Percentiles rank a stretch among this genome's conserved stretches.
Evolutionary conservation across 2,329 filamentous ascomycete species (phyloP).

Genomic region (Acrodontium crateriforme): DNA sequence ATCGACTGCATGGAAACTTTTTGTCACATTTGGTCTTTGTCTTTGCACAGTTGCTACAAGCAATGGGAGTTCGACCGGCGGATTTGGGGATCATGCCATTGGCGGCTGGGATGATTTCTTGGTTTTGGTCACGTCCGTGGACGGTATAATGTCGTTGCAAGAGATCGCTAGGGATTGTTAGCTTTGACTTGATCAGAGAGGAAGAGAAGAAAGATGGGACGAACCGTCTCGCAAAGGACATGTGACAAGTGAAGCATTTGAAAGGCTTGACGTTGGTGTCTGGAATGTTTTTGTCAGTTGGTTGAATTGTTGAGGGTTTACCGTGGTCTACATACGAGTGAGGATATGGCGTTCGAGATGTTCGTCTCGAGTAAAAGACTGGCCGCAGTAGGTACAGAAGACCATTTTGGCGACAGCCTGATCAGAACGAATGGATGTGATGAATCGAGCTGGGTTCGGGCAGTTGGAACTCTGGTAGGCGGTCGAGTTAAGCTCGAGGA

Average conservation of each 20-base stretch:
- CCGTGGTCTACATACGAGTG: constrained; percentile 28
- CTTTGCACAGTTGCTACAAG: constrained; percentile 40
- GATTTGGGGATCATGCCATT: constrained; percentile 39
- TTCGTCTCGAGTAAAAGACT: constrained; percentile 39
- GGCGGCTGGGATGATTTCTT: constrained; percentile 34
- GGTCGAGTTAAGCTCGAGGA: too few relatives aligned
- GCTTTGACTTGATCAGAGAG: constrained; percentile 1
- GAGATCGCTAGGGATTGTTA: constrained; percentile 29
- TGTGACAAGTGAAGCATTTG: constrained; percentile 41
- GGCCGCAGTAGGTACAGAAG: constrained; percentile 40
- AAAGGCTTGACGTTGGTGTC: constrained; percentile 43
- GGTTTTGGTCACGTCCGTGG: constrained; percentile 36
- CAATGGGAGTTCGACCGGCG: constrained; percentile 37
- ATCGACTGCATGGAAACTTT: constrained; percentile 40
- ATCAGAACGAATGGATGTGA: too few relatives aligned
- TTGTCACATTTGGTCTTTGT: constrained; percentile 42
- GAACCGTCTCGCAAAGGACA: constrained; percentile 40
- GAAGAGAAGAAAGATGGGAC: constrained; percentile 15
- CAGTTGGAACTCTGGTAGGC: too few relatives aligned
- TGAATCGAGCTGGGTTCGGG: too few relatives aligned
- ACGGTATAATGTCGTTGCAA: constrained; percentile 39
- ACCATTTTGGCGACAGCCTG: too few relatives aligned
- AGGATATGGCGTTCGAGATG: constrained; percentile 40
- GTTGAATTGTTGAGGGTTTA: neutral
- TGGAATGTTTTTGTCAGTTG: constrained; percentile 10